Base-by-base conservation (phyloP, 192 early-diverging fungal species). In the Coemansia sp. region DNA sequence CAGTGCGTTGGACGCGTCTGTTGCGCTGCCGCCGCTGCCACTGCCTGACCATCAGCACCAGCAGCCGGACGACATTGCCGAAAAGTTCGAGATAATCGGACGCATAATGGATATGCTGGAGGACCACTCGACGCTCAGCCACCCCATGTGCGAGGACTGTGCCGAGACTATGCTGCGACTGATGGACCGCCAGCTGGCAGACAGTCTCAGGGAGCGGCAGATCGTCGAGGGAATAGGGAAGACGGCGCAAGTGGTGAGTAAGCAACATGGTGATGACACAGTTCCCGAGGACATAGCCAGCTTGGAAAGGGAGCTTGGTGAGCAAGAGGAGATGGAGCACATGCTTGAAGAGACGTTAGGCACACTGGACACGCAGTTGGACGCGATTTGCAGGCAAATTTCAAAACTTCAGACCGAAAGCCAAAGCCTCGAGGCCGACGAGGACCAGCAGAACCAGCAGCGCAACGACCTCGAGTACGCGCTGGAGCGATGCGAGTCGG, bases 71-170 rank as follows among this genome's bases (percentile, higher is more conserved):
- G 78, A 72, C 11, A 63, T 81, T 42, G 57, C 73, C 2, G 67
- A 69, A 38, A 81, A 73, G 33, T 64, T 76, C 14, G 71, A 36
- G 5, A 59, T 63, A 19, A 78, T 78, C 23, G 89, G 84, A 23
- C 83, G 86, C 32, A 64, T 97, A 43, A 93, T 92, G 79, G 91
- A 94, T 50, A 61, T 88, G 62, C 86, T 95, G 63, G 90, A 90
- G 0, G 81, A 85, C n/a, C 85, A 85, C 38, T 89, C 92, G 2
- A 85, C 85, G 50, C 76, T 92, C 14, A 85, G 85, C 50, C 92
- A 95, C 57, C 93, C 93, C 13, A 85, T 96, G 71, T 98, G 96
- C 70, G 86, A 91, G 63, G 94, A 94, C 53, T 98, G 96, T 65
- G 90, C 93, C 0, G 92, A 94, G 55, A 88, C 88, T 65, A 66